These are phyloP conservation scores for Pichia gijzeniarum DNA, from an alignment of 805 yeast species.

Conservation along the genomic window DNA sequence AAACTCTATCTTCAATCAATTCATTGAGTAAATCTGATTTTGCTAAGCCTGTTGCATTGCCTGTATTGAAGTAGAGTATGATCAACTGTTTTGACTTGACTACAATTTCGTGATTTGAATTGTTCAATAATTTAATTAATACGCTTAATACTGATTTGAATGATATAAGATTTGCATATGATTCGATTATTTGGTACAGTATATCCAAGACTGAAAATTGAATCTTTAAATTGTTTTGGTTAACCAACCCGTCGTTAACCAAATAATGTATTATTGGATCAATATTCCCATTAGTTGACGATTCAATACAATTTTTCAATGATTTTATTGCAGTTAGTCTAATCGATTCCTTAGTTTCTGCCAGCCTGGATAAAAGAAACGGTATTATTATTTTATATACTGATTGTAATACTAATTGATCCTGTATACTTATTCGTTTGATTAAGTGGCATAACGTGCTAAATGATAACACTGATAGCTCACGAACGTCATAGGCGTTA, in stretches of 20 bases:
- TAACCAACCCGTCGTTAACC: constrained; percentile 36
- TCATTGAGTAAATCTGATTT: constrained; percentile 40
- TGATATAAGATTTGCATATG: constrained; percentile 28
- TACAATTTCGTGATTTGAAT: constrained; percentile 15
- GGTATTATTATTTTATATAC: constrained; percentile 45
- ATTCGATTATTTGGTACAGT: constrained; percentile 36
- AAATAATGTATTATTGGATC: constrained; percentile 34
- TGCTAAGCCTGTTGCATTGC: constrained; percentile 32
- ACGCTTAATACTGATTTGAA: constrained; percentile 27
- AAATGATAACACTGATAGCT: constrained; percentile 39
- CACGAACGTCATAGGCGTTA: constrained; percentile 36
- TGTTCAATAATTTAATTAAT: constrained; percentile 21
- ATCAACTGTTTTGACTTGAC: constrained; percentile 25
- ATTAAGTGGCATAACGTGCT: constrained; percentile 50
- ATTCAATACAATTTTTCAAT: constrained; percentile 48
- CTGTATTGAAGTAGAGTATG: constrained; percentile 31
- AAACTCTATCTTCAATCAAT: constrained; percentile 31
- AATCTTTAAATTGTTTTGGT: constrained; percentile 36
- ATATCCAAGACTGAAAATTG: constrained; percentile 40
- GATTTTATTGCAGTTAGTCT: constrained; percentile 44
- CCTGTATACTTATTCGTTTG: constrained; percentile 54
- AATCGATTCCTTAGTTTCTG: constrained; percentile 34
- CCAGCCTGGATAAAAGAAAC: constrained; percentile 40
- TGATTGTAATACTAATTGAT: constrained; percentile 35
- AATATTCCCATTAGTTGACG: constrained; percentile 32